phyloP scores from a whole-genome alignment of 148 eudicot genomes.

The Fagopyrum esculentum region DNA sequence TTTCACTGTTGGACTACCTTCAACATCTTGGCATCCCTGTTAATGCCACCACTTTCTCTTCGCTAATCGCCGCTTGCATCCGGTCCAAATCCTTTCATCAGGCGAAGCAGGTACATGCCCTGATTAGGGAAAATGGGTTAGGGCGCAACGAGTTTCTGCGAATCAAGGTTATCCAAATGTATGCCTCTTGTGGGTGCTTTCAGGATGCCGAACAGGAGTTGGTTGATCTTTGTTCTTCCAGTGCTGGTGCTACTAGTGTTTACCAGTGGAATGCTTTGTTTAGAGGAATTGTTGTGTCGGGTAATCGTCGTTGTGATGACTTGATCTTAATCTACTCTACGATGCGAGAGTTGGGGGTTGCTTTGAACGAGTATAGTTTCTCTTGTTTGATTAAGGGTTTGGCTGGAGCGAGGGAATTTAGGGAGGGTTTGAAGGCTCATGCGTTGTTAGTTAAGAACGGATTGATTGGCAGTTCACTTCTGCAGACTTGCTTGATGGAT shows the following conservation, averaged over 20 bases:
- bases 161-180: slow-evolving; percentile 66
- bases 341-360: slow-evolving; percentile 74
- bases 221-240: slow-evolving; percentile 20
- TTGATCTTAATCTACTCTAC: slow-evolving; percentile 27
- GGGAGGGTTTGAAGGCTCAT: slow-evolving; percentile 64
- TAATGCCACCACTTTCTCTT: slow-evolving; percentile 66
- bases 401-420: slow-evolving; percentile 54
- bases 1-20: slow-evolving; percentile 57
- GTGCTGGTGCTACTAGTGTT: slow-evolving; percentile 28
- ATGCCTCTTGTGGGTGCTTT: slow-evolving; percentile 54
- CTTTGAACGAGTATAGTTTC: slow-evolving; percentile 64
- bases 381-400: slow-evolving; percentile 89
- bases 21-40: slow-evolving; percentile 66
- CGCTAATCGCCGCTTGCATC: slow-evolving; percentile 47
- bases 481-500: slow-evolving; percentile 72
- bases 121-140: slow-evolving; percentile 56
- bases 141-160: slow-evolving; percentile 61
- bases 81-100: slow-evolving; percentile 32
- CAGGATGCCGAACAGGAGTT: slow-evolving; percentile 59
- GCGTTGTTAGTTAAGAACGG: slow-evolving; percentile 78
- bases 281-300: slow-evolving; percentile 73
- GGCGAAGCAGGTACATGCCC: slow-evolving; percentile 50
- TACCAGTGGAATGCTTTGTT: slow-evolving; percentile 89
- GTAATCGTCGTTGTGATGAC: slow-evolving; percentile 41
- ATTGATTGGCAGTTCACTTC: slow-evolving; percentile 35